Evolutionary conservation across 2,329 filamentous ascomycete genomes (phyloP).

Genomic region (Fusarium papillatum): DNA sequence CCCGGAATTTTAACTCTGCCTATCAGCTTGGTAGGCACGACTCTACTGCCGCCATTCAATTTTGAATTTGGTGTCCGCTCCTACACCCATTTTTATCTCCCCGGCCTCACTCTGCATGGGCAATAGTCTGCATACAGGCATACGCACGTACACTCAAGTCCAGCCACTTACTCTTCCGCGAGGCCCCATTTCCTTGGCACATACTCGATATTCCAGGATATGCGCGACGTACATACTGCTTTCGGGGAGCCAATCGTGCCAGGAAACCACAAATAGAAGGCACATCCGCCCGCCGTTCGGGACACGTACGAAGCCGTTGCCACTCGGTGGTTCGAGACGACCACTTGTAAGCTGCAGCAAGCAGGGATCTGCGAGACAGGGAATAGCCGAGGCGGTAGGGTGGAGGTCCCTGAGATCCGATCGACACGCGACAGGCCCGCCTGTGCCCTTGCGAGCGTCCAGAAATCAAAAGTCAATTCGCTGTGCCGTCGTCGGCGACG

Average conservation of each 20-base stretch:
- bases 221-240: conserved; percentile 8
- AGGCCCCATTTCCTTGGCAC: conserved; percentile 13
- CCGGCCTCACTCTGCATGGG: conserved; percentile 2
- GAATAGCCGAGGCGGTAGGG: conserved; percentile 40
- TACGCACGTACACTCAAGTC: not conserved
- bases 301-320: conserved; percentile 37
- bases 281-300: conserved; percentile 25
- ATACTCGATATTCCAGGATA: conserved; percentile 1
- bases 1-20: conserved; percentile 37
- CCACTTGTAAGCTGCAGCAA: conserved; percentile 23
- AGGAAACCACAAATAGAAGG: conserved; percentile 13
- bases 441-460: conserved; percentile 18
- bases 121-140: not conserved
- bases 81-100: conserved; percentile 5
- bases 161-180: conserved; percentile 2
- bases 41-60: not conserved
- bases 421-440: conserved; percentile 44
- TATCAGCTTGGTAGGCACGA: conserved; percentile 10
- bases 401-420: conserved; percentile 48
- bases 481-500: conserved; percentile 12
- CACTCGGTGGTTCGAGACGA: conserved; percentile 32
- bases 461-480: conserved; percentile 42
- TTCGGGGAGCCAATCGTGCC: conserved; percentile 4
- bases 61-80: conserved; percentile 4
- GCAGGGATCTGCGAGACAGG: conserved; percentile 40